Evolutionary conservation across 2,329 filamentous ascomycete species (phyloP), one percentile per base, ranked within the genome.

Genomic region (Pseudopithomyces maydicus): DNA sequence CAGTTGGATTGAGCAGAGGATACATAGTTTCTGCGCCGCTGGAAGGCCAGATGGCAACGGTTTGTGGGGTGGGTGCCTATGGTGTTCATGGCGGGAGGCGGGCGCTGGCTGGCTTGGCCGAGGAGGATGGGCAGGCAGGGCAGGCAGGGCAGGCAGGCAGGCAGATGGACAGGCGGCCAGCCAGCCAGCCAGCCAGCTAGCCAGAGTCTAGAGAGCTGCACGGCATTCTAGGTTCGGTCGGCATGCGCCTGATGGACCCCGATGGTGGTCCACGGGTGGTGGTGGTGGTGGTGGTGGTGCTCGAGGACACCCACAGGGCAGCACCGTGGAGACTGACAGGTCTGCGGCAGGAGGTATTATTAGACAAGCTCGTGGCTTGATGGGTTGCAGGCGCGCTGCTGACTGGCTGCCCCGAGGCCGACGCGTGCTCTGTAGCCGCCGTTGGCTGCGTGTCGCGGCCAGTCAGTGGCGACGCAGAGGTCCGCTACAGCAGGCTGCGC

Each of bases 371-470:
- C 48, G 48, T 51, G 48, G 48, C 48, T 51, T 39, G 48, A 12
- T 23, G 8, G 23, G 38, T 38, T 17, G 36, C 7, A 15, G 15
- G 47, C 20, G 35, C 35, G 33, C 47, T 42, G 33, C 47, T 42
- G 36, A 51, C 17, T 51, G 48, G 48, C 38, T 22, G 14, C 3
- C 14, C 11, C 7, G 35, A 6, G 19, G 11, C 46, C 11, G 46
- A 48, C 46, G 33, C 32, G 46, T 19, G 35, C 47, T 32, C 47
- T 50, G 48, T 51, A 51, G 48, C 23, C 48, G 48, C 48, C 47
- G 47, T 50, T 50, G 47, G 47, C 47, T 50, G 36, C 22, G 22
- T 8, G 36, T 32, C 39, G 47, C 47, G 48, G 48, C n/a, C 38
- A 19, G 15, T 15, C 48, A 42, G 36, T 51, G 48, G 36, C 26